Evolutionary conservation across 1,284 basidiomycete genomes (phyloP).

Genomic region (Heterobasidion parviporum): DNA sequence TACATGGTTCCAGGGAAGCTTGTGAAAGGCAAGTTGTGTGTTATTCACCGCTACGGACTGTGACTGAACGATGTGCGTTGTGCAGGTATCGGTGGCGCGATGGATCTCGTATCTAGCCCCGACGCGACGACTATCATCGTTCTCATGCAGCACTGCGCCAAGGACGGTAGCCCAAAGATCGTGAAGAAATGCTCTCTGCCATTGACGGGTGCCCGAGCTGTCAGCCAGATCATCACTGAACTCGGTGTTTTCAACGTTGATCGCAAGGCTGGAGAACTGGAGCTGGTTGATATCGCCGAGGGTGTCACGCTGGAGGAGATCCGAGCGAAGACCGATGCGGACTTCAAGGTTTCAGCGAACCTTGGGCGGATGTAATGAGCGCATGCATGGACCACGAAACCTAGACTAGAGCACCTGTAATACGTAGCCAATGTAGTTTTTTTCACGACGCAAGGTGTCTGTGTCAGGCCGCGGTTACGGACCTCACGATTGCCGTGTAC

Average conservation of each 20-base stretch:
- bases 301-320: conserved; percentile 83
- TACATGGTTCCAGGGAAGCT: conserved; percentile 97
- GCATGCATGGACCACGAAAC: background rate
- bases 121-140: conserved; percentile 86
- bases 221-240: conserved; percentile 90
- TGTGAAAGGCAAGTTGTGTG: conserved; percentile 82
- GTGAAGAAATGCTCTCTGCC: conserved; percentile 78
- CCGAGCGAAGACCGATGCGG: conserved; percentile 75
- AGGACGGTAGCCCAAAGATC: conserved; percentile 86
- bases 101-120: conserved; percentile 93
- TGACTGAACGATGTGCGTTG: conserved; percentile 5
- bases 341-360: conserved; percentile 51
- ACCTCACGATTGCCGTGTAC: too few relatives aligned
- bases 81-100: conserved; percentile 86
- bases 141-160: conserved; percentile 85
- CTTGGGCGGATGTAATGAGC: conserved; percentile 13
- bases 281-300: conserved; percentile 76
- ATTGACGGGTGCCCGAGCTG: conserved; percentile 79
- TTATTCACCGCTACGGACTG: conserved; percentile 11
- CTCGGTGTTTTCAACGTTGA: conserved; percentile 89
- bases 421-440: background rate
- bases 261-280: conserved; percentile 62
- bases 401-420: background rate
- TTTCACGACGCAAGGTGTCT: too few relatives aligned
- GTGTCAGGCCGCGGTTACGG: too few relatives aligned